Conservation (phyloP, 495 filamentous ascomycete genomes). For the Xylaria longipes region DNA sequence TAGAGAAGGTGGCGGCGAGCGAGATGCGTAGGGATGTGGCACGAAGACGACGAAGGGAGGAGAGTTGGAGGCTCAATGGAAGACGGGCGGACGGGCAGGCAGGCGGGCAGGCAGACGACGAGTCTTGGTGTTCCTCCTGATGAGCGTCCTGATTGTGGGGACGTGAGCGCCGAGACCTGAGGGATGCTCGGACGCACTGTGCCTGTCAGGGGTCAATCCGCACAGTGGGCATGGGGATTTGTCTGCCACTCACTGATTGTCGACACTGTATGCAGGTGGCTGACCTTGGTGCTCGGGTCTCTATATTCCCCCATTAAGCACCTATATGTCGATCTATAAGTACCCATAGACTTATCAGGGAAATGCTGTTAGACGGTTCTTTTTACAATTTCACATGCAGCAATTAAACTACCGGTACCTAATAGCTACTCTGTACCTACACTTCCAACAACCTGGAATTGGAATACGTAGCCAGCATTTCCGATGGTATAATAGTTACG, state of each 20-base stretch:
- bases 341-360: not conserved
- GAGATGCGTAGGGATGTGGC: constrained; percentile 3
- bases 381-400: not conserved
- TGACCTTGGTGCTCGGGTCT: not conserved
- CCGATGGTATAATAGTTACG: not conserved
- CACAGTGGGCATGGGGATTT: not conserved
- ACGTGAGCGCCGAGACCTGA: not conserved
- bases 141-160: constrained; percentile 9
- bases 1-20: not conserved
- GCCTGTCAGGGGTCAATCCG: not conserved
- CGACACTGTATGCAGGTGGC: not conserved
- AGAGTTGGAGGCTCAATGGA: not conserved
- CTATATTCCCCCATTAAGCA: not conserved
- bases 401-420: not conserved
- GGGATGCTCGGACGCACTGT: not conserved
- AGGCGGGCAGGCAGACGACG: constrained; percentile 5
- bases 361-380: not conserved
- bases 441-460: not conserved
- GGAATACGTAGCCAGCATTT: too few species aligned
- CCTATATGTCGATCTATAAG: constrained; percentile 3
- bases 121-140: constrained; percentile 3
- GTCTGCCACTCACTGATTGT: not conserved
- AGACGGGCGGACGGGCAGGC: constrained; percentile 1
- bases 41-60: constrained; percentile 6
- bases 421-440: too few species aligned